Conservation (phyloP, 2,329 filamentous ascomycete species). For the Neoarthrinium moseri region DNA sequence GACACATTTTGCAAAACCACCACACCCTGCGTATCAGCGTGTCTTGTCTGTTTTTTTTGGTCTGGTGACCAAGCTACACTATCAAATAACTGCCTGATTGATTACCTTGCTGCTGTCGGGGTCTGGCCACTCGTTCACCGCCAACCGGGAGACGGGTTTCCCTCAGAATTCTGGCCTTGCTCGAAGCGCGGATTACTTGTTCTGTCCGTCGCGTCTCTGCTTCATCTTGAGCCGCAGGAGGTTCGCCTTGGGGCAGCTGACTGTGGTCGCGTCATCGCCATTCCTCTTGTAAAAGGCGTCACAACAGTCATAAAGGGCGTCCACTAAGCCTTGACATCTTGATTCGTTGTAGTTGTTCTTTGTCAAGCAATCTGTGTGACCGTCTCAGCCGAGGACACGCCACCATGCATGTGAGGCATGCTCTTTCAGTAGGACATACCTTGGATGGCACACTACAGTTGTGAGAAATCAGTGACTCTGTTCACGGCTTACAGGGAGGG, state of each 20-base stretch:
- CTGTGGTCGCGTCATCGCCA: slow-evolving; percentile 72
- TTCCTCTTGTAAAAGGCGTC: slow-evolving; percentile 79
- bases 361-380: slow-evolving; percentile 68
- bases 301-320: slow-evolving; percentile 92
- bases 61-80: no score
- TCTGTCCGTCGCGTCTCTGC: slow-evolving; percentile 55
- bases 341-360: slow-evolving; percentile 84
- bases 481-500: slow-evolving; percentile 7
- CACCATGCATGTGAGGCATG: no score
- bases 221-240: slow-evolving; percentile 82
- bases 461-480: slow-evolving; percentile 9
- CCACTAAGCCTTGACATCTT: slow-evolving; percentile 74
- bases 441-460: slow-evolving; percentile 80
- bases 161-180: no score
- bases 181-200: no score
- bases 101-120: no score
- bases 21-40: no score
- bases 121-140: no score
- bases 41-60: no score
- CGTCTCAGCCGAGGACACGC: slow-evolving; percentile 16
- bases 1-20: slow-evolving; percentile 33
- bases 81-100: no score
- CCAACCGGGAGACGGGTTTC: no score
- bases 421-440: slow-evolving; percentile 52
- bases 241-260: slow-evolving; percentile 81